Conservation (phyloP, 2,329 filamentous ascomycete species). For the Beauveria sp. region DNA sequence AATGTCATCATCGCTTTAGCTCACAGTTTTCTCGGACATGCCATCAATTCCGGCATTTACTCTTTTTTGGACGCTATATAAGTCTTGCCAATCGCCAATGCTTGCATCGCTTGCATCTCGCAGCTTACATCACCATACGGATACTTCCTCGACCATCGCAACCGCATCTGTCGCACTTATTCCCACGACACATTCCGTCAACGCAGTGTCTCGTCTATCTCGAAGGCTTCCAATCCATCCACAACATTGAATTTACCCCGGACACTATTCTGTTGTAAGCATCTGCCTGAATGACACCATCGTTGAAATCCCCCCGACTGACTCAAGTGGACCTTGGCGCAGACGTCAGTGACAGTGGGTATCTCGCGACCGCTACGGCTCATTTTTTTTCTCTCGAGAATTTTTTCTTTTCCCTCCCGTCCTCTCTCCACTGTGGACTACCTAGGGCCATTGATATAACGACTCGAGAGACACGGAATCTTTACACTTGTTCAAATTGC, state of each 20-base stretch:
- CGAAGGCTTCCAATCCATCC: background rate
- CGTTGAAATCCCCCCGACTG: conserved; percentile 7
- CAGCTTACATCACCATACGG: background rate
- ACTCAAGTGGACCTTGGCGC: conserved; percentile 3
- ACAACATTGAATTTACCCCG: background rate
- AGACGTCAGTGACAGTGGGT: conserved; percentile 5
- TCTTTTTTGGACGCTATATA: background rate
- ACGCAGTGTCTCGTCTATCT: background rate
- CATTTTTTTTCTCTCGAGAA: conserved; percentile 2
- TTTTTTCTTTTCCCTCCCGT: background rate
- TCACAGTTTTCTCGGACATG: background rate
- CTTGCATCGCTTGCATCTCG: background rate
- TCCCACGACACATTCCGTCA: background rate
- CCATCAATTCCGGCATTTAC: background rate
- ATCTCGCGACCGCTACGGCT: background rate
- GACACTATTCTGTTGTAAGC: background rate
- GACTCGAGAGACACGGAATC: background rate
- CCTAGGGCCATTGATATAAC: background rate
- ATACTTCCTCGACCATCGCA: background rate
- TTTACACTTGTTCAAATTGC: background rate
- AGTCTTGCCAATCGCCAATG: background rate
- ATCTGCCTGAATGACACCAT: conserved; percentile 15
- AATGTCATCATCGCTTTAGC: conserved; percentile 7
- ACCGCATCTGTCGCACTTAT: background rate
- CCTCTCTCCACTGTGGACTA: background rate